Conservation (phyloP, 2,329 filamentous ascomycete species). For the Cyclaneusma minus region DNA sequence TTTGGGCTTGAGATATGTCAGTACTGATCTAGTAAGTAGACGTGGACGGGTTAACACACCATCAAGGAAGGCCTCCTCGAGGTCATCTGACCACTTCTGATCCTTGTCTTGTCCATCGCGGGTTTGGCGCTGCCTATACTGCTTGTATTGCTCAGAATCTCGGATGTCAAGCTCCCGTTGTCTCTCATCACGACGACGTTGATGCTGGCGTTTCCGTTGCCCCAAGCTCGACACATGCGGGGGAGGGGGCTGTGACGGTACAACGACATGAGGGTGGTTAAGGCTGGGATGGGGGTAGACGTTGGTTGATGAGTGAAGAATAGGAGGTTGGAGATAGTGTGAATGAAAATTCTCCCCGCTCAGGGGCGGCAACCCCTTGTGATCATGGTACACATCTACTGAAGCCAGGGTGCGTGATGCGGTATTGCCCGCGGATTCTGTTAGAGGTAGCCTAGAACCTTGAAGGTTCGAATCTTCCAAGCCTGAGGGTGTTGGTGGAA, state of each 20-base stretch:
- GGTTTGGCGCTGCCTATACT: constrained; percentile 49
- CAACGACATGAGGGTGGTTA: constrained; percentile 12
- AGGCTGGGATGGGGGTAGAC: constrained; percentile 6
- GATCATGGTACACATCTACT: constrained; percentile 13
- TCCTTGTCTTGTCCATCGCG: constrained; percentile 46
- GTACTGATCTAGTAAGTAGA: constrained; percentile 1
- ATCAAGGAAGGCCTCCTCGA: constrained; percentile 53
- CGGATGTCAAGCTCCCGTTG: constrained; percentile 35
- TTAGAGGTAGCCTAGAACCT: constrained; percentile 13
- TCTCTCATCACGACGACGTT: too few species aligned
- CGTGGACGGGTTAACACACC: constrained; percentile 27
- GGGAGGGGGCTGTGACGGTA: constrained; percentile 10
- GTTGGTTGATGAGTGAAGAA: too few species aligned
- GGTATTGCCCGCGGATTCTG: constrained; percentile 16
- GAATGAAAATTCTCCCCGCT: too few species aligned
- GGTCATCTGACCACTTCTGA: constrained; percentile 42
- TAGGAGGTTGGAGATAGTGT: too few species aligned
- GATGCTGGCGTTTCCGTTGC: too few species aligned
- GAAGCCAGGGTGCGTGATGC: constrained; percentile 14
- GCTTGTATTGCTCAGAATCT: constrained; percentile 44
- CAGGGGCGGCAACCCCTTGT: constrained; percentile 10
- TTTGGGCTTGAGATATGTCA: constrained; percentile 31
- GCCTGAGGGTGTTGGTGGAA: constrained; percentile 8
- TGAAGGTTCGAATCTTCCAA: constrained; percentile 9
- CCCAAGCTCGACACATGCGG: constrained; percentile 3